A percentile compares a stretch with the other conserved stretches of the same genome.
Evolutionary conservation across 768 basidiomycete genomes (phyloP).

Genomic region (Boletus pseudopeckii): DNA sequence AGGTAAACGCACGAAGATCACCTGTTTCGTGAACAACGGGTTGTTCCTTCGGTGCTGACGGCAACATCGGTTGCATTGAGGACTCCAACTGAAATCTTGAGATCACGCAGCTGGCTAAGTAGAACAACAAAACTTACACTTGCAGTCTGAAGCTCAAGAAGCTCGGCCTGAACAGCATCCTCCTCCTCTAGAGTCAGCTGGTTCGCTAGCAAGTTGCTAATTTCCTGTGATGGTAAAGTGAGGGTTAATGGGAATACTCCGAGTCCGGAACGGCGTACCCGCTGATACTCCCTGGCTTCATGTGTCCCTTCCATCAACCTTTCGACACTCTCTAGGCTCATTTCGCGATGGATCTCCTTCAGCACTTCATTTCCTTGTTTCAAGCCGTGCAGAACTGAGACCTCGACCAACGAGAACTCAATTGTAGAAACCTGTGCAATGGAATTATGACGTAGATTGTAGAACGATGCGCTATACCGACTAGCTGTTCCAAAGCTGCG

Average conservation of each 20-base stretch:
- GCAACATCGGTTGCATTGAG: slow-evolving; percentile 41
- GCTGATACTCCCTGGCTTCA: slow-evolving; percentile 90
- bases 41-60: slow-evolving; percentile 48
- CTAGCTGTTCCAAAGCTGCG: slow-evolving; percentile 84
- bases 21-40: slow-evolving; percentile 38
- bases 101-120: neutral
- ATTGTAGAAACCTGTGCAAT: slow-evolving; percentile 81
- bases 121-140: slow-evolving; percentile 41
- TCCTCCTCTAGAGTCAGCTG: slow-evolving; percentile 86
- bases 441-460: neutral
- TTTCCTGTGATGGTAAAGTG: slow-evolving; percentile 61
- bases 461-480: slow-evolving; percentile 35
- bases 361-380: slow-evolving; percentile 92
- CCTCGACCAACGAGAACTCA: slow-evolving; percentile 93
- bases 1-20: slow-evolving; percentile 9
- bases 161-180: slow-evolving; percentile 85
- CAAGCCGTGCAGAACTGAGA: slow-evolving; percentile 88
- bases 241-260: neutral
- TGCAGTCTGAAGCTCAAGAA: slow-evolving; percentile 63
- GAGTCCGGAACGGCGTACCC: slow-evolving; percentile 42
- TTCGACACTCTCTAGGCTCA: slow-evolving; percentile 92
- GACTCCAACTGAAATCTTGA: slow-evolving; percentile 28
- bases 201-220: slow-evolving; percentile 81
- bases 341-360: slow-evolving; percentile 90
- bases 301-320: slow-evolving; percentile 88